Conservation (phyloP, 768 basidiomycete species). For the Dendrothele bispora region DNA sequence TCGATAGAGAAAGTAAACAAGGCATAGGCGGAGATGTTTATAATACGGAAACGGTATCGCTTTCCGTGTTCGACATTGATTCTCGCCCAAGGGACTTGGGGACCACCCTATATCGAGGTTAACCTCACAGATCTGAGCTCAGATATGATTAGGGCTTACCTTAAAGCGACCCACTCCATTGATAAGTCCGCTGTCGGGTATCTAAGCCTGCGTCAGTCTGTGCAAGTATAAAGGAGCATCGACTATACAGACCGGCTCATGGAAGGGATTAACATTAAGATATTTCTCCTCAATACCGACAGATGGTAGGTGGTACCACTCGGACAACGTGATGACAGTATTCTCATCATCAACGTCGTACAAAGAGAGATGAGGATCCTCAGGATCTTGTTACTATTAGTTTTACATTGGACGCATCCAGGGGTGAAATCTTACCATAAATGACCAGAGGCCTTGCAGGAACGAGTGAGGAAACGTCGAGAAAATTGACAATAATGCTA, state of each 20-base stretch:
- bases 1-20: conserved; percentile 34
- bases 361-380: too few species aligned
- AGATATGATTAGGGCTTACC: neutral
- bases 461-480: too few species aligned
- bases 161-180: too few species aligned
- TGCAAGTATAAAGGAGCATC: conserved; percentile 7
- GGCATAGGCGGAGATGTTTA: conserved; percentile 33
- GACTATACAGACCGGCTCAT: conserved; percentile 7
- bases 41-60: conserved; percentile 42
- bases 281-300: neutral
- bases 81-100: conserved; percentile 25
- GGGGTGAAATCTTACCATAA: too few species aligned
- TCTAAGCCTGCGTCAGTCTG: conserved; percentile 23
- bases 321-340: conserved; percentile 38
- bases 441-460: too few species aligned
- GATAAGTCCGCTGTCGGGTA: too few species aligned
- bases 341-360: conserved; percentile 20
- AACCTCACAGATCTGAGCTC: too few species aligned
- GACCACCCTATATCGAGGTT: conserved; percentile 23
- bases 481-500: too few species aligned
- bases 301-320: conserved; percentile 19
- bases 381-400: conserved; percentile 4
- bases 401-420: too few species aligned
- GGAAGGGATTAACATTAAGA: conserved; percentile 3
- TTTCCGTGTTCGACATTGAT: conserved; percentile 26